Percentiles rank a stretch among this genome's conserved stretches.
Conservation (phyloP, 305 asterid genomes). For the Solanum hybrid region DNA sequence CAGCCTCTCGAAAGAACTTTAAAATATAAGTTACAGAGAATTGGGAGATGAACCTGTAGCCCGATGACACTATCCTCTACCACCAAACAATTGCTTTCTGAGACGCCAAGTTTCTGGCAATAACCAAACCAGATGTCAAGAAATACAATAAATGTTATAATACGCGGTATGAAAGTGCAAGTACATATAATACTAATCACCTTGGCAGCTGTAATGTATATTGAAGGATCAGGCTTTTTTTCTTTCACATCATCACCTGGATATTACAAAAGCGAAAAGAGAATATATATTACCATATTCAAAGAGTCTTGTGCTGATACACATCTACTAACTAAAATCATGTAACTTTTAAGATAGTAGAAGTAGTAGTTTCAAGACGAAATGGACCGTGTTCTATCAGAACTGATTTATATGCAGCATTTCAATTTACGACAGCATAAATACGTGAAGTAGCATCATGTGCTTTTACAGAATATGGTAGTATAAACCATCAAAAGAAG, state of each 20-base stretch:
- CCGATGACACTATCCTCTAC: conserved; percentile 97
- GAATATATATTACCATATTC: not conserved
- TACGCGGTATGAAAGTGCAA: not conserved
- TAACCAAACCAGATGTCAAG: not conserved
- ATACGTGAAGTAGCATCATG: not conserved
- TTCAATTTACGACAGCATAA: not conserved
- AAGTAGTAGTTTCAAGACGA: not conserved
- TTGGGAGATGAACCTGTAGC: conserved; percentile 49
- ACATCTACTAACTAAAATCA: not conserved
- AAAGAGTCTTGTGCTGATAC: not conserved
- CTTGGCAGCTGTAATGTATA: conserved; percentile 73
- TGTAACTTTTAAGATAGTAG: not conserved
- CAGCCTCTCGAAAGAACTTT: not conserved
- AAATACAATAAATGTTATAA: not conserved
- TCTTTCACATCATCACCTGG: conserved; percentile 90
- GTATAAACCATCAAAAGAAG: not conserved
- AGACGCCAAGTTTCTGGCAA: conserved; percentile 58
- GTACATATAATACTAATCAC: conserved; percentile 13
- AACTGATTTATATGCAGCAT: not conserved
- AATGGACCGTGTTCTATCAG: not conserved
- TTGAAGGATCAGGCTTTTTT: conserved; percentile 87
- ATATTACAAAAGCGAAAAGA: conserved; percentile 1
- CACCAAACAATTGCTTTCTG: conserved; percentile 64
- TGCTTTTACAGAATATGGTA: not conserved
- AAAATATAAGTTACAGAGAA: not conserved